phyloP scores from a whole-genome alignment of 1,284 basidiomycete species.

The Boletus sp. region DNA sequence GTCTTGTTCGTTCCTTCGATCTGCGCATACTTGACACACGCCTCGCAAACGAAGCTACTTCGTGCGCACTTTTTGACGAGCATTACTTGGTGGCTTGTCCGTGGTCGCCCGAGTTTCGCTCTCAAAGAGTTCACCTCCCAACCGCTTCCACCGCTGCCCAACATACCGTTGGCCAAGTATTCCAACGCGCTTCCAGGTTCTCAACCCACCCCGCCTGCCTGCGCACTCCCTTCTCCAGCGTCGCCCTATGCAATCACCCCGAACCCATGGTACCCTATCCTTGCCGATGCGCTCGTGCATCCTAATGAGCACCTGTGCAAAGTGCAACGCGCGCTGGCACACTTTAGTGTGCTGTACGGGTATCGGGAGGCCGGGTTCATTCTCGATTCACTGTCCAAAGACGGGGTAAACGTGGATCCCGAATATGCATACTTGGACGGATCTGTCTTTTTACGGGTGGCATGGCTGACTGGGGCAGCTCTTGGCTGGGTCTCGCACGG shows the following conservation, averaged over 20 bases:
- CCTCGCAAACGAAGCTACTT: slow-evolving; percentile 33
- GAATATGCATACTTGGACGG: slow-evolving; percentile 57
- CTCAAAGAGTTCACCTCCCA: slow-evolving; percentile 33
- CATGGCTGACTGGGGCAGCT: slow-evolving; percentile 51
- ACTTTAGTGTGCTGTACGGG: slow-evolving; percentile 57
- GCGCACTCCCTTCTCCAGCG: slow-evolving; percentile 27
- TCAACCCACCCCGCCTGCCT: slow-evolving; percentile 41
- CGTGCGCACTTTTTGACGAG: slow-evolving; percentile 41
- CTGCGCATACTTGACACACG: slow-evolving; percentile 36
- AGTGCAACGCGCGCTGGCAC: slow-evolving; percentile 57
- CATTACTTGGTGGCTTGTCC: slow-evolving; percentile 44
- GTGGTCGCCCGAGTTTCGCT: slow-evolving; percentile 36
- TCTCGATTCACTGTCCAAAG: slow-evolving; percentile 27
- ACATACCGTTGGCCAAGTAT: slow-evolving; percentile 25
- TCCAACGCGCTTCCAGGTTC: slow-evolving; percentile 29
- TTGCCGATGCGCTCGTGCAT: slow-evolving; percentile 37
- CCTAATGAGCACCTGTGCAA: slow-evolving; percentile 69
- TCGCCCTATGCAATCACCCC: slow-evolving; percentile 33
- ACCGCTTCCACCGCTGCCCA: slow-evolving; percentile 28
- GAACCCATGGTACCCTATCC: slow-evolving; percentile 39
- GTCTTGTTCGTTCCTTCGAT: slow-evolving; percentile 40
- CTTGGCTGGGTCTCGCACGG: slow-evolving; percentile 60
- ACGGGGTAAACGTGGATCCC: slow-evolving; percentile 29
- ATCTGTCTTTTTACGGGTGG: slow-evolving; percentile 58
- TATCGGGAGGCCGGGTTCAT: slow-evolving; percentile 42